Evolutionary conservation across 1,284 basidiomycete species (phyloP).

Genomic region (Naganishia sp.): DNA sequence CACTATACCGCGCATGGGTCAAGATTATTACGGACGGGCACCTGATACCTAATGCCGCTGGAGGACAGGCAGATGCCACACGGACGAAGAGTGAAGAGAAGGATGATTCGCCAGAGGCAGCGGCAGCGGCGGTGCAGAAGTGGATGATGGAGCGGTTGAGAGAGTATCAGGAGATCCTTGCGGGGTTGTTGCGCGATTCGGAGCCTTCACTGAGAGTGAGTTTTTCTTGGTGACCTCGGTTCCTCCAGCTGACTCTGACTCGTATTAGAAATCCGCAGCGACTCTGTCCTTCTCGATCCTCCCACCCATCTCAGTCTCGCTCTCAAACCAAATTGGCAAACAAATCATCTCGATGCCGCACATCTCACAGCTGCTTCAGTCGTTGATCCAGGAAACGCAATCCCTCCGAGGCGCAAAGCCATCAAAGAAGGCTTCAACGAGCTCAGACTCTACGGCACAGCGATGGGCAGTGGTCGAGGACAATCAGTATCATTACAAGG

Average conservation of each 20-base stretch:
- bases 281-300: constrained; percentile 79
- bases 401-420: constrained; percentile 51
- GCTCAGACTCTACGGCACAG: background rate
- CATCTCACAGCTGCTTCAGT: constrained; percentile 46
- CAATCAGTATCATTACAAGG: constrained; percentile 27
- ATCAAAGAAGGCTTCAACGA: constrained; percentile 18
- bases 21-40: constrained; percentile 64
- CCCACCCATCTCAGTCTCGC: constrained; percentile 69
- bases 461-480: constrained; percentile 23
- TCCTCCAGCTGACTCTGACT: constrained; percentile 9
- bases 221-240: constrained; percentile 16
- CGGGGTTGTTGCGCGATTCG: constrained; percentile 70
- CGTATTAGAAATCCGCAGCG: constrained; percentile 64
- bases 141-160: constrained; percentile 75
- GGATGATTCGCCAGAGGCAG: constrained; percentile 56
- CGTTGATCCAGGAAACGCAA: constrained; percentile 43
- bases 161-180: constrained; percentile 66
- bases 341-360: constrained; percentile 46
- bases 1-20: constrained; percentile 77
- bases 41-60: constrained; percentile 53
- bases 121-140: constrained; percentile 65
- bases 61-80: constrained; percentile 28
- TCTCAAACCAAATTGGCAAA: constrained; percentile 52
- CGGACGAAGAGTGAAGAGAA: constrained; percentile 14
- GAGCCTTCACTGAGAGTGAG: constrained; percentile 66